Conservation (phyloP, 164 flowering plant genomes). For the Berberis vulgaris region DNA sequence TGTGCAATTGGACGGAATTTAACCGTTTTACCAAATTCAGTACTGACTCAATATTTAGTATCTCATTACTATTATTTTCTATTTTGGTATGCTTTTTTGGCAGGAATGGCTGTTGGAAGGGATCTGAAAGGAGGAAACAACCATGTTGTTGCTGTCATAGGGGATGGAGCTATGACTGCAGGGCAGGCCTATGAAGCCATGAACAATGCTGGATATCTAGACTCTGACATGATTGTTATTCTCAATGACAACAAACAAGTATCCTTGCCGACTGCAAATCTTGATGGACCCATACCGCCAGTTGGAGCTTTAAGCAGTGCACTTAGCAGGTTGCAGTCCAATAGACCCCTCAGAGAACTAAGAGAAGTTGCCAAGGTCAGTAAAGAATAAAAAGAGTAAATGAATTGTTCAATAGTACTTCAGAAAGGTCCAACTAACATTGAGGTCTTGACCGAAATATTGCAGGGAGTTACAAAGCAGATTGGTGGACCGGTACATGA, state of each 20-base stretch:
- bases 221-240: conserved; percentile 92
- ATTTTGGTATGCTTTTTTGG: neutral
- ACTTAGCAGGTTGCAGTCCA: neutral
- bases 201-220: conserved; percentile 98
- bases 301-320: conserved; percentile 36
- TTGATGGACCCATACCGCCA: conserved; percentile 90
- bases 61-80: neutral
- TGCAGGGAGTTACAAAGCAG: conserved; percentile 88
- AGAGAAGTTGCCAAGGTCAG: conserved; percentile 94
- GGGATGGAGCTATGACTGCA: conserved; percentile 99
- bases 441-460: conserved; percentile 3
- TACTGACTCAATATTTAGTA: neutral
- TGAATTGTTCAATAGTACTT: neutral
- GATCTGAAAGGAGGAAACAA: conserved; percentile 80
- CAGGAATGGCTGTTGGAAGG: conserved; percentile 99
- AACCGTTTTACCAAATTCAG: neutral
- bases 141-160: conserved; percentile 81
- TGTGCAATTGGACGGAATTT: neutral
- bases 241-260: conserved; percentile 97
- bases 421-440: conserved; percentile 2
- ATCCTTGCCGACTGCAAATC: conserved; percentile 85
- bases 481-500: conserved; percentile 1
- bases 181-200: conserved; percentile 99
- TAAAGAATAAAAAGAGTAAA: neutral
- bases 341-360: conserved; percentile 39